phyloP scores from a whole-genome alignment of 2,329 filamentous ascomycete species.

The Fusarium illudens region DNA sequence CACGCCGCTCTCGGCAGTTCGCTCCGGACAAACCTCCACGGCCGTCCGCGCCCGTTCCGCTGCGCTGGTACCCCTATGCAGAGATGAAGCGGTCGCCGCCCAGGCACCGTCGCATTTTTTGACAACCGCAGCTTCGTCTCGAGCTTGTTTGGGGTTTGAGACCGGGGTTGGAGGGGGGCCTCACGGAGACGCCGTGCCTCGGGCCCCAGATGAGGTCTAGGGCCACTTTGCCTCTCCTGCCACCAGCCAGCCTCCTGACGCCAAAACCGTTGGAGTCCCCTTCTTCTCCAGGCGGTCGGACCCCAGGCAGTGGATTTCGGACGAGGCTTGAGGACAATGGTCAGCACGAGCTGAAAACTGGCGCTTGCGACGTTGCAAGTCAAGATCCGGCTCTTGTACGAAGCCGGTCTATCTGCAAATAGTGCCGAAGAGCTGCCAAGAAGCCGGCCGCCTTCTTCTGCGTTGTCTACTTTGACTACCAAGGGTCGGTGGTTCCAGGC shows the following conservation, averaged over 20 bases:
- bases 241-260: slow-evolving; percentile 2
- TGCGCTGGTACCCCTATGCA: slow-evolving; percentile 36
- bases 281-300: slow-evolving; percentile 22
- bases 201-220: slow-evolving; percentile 27
- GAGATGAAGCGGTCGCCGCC: slow-evolving; percentile 31
- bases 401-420: not conserved
- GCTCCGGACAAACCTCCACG: slow-evolving; percentile 25
- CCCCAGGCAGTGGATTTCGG: not conserved
- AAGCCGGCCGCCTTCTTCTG: not conserved
- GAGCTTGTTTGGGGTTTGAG: slow-evolving; percentile 38
- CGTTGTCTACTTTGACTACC: not conserved
- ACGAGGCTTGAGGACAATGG: slow-evolving; percentile 15
- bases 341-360: slow-evolving; percentile 24
- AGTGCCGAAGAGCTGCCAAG: slow-evolving; percentile 8
- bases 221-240: not conserved
- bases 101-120: slow-evolving; percentile 26
- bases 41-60: slow-evolving; percentile 32
- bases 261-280: slow-evolving; percentile 19
- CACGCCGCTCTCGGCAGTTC: slow-evolving; percentile 35
- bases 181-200: slow-evolving; percentile 41
- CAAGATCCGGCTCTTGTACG: not conserved
- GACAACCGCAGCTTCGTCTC: slow-evolving; percentile 33
- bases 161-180: slow-evolving; percentile 4
- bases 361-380: slow-evolving; percentile 6
- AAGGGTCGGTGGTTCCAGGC: not conserved